phyloP scores from a whole-genome alignment of 2,329 filamentous ascomycete species.

The Chrysoporthe puriensis region DNA sequence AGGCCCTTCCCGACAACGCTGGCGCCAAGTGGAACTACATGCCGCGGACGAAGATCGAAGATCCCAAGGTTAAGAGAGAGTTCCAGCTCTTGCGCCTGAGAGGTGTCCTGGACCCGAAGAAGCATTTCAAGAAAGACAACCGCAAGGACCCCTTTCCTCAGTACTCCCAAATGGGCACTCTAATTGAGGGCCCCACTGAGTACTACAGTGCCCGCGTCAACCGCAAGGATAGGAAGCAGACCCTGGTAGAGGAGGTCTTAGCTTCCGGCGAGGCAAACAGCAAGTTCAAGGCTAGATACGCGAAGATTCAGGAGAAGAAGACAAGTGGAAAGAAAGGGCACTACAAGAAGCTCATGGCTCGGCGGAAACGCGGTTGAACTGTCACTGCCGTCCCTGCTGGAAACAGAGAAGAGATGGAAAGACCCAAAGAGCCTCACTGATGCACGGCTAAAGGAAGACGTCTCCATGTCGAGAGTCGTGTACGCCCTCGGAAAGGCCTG shows the following conservation, averaged over 20 bases:
- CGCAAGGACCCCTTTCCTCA: conserved; percentile 73
- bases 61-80: conserved; percentile 84
- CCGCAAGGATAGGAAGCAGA: conserved; percentile 86
- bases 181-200: conserved; percentile 87
- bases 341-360: conserved; percentile 77
- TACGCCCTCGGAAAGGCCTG: background rate
- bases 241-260: conserved; percentile 83
- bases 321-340: conserved; percentile 86
- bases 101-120: conserved; percentile 83
- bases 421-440: background rate
- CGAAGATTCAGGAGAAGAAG: conserved; percentile 80
- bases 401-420: background rate
- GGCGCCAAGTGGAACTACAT: conserved; percentile 87
- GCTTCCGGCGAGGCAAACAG: conserved; percentile 65
- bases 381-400: background rate
- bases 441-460: background rate
- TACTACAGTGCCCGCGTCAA: conserved; percentile 80
- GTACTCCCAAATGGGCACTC: conserved; percentile 86
- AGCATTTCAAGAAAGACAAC: conserved; percentile 86
- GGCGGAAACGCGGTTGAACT: conserved; percentile 34
- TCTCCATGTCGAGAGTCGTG: background rate
- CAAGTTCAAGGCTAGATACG: conserved; percentile 86
- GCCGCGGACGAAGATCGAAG: conserved; percentile 75
- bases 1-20: conserved; percentile 58
- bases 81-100: conserved; percentile 89